A percentile compares a stretch with the other conserved stretches of the same genome.
These are phyloP conservation scores for Neophaeococcomyces mojaviensis DNA, from an alignment of 2,329 filamentous ascomycete genomes.

Conservation along the genomic window DNA sequence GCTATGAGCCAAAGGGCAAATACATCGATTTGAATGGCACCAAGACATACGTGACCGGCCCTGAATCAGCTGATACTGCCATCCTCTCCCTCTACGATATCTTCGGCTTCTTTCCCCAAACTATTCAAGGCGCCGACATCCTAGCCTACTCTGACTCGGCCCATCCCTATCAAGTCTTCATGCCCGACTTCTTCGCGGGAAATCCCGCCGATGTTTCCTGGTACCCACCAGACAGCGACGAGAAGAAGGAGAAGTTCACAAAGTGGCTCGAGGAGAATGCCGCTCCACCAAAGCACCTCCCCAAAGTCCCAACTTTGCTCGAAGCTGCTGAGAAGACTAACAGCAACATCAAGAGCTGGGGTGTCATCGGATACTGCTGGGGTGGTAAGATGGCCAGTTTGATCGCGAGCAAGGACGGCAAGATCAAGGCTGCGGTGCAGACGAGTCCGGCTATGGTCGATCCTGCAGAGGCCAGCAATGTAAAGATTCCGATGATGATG, in stretches of 20 bases:
- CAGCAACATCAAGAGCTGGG: conserved; percentile 46
- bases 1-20: conserved; percentile 51
- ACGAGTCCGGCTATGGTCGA: conserved; percentile 8
- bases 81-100: conserved; percentile 49
- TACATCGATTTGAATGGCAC: conserved; percentile 53
- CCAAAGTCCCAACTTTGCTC: conserved; percentile 48
- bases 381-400: conserved; percentile 51
- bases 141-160: conserved; percentile 57
- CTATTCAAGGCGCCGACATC: conserved; percentile 57
- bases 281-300: conserved; percentile 50
- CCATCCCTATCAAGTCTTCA: conserved; percentile 73
- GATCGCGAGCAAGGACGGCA: conserved; percentile 9
- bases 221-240: conserved; percentile 55
- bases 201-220: conserved; percentile 53
- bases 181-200: conserved; percentile 86
- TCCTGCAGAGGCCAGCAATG: conserved; percentile 48
- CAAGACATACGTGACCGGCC: conserved; percentile 57
- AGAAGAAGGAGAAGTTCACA: conserved; percentile 53
- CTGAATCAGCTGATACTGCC: conserved; percentile 47
- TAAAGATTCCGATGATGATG: conserved; percentile 51
- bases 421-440: conserved; percentile 4
- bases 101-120: conserved; percentile 58
- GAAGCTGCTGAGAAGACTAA: conserved; percentile 45
- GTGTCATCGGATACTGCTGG: conserved; percentile 56
- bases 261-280: conserved; percentile 54